Conservation (phyloP, 2,329 filamentous ascomycete genomes). For the Herpotrichia juniperi region DNA sequence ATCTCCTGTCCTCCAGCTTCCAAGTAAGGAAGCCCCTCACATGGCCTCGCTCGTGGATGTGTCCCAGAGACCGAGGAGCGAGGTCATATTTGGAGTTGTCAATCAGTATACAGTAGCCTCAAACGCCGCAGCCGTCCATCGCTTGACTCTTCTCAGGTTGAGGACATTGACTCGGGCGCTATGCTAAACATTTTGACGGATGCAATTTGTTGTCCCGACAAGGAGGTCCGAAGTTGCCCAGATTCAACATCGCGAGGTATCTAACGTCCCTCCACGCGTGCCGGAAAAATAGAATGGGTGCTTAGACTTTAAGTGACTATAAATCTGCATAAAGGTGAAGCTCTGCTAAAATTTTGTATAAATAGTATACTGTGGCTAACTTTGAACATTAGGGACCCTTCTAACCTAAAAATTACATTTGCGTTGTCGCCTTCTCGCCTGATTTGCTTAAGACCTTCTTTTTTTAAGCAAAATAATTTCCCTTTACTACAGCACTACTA, state of each 20-base stretch:
- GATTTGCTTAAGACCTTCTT: too few species aligned
- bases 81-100: constrained; percentile 16
- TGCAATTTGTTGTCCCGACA: constrained; percentile 27
- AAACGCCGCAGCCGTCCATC: constrained; percentile 30
- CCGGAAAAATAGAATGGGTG: too few species aligned
- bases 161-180: constrained; percentile 27
- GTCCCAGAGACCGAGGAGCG: constrained; percentile 43
- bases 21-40: constrained; percentile 46
- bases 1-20: constrained; percentile 36
- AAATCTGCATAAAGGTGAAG: too few species aligned
- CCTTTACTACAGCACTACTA: too few species aligned
- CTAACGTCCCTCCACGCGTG: too few species aligned
- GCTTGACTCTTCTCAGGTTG: constrained; percentile 30
- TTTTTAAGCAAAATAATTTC: too few species aligned
- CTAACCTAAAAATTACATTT: too few species aligned
- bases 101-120: constrained; percentile 25
- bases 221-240: constrained; percentile 30
- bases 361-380: too few species aligned
- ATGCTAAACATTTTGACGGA: constrained; percentile 35
- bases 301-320: too few species aligned
- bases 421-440: too few species aligned
- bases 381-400: too few species aligned
- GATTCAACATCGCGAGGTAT: constrained; percentile 15
- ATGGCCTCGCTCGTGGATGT: constrained; percentile 44
- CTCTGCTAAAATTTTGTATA: too few species aligned